Evolutionary conservation across 78 protist species (phyloP).

Genomic region (Creolimax fragrantissima): DNA sequence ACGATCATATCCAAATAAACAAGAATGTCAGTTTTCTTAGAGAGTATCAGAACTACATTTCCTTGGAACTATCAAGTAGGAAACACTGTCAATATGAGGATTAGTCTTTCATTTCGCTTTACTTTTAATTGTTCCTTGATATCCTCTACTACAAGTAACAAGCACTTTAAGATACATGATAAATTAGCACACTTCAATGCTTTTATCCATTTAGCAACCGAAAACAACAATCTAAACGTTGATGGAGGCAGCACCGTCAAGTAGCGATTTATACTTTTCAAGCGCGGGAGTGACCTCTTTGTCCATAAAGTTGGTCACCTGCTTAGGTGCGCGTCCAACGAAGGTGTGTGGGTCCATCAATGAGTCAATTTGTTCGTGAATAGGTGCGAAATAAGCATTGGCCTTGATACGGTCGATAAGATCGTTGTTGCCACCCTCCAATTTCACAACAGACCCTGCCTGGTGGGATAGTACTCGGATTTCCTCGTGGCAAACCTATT

Average conservation of each 20-base stretch:
- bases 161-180: too few species aligned
- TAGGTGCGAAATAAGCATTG: not conserved
- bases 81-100: too few species aligned
- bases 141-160: too few species aligned
- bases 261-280: not conserved
- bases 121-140: too few species aligned
- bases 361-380: conserved; percentile 21
- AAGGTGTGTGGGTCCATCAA: conserved; percentile 40
- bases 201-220: too few species aligned
- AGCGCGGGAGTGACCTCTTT: conserved; percentile 32
- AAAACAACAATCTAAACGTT: not conserved
- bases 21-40: too few species aligned
- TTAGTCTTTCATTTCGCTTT: too few species aligned
- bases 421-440: conserved; percentile 37
- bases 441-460: conserved; percentile 38
- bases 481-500: conserved; percentile 44
- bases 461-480: conserved; percentile 45
- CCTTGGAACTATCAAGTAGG: too few species aligned
- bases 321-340: conserved; percentile 42
- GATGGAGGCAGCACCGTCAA: not conserved
- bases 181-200: too few species aligned
- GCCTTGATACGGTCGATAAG: conserved; percentile 38
- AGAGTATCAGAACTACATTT: too few species aligned
- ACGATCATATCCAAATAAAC: too few species aligned
- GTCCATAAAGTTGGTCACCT: conserved; percentile 19